Evolutionary conservation across 257 asterid genomes (phyloP).

Genomic region (Ophiorrhiza pumila): DNA sequence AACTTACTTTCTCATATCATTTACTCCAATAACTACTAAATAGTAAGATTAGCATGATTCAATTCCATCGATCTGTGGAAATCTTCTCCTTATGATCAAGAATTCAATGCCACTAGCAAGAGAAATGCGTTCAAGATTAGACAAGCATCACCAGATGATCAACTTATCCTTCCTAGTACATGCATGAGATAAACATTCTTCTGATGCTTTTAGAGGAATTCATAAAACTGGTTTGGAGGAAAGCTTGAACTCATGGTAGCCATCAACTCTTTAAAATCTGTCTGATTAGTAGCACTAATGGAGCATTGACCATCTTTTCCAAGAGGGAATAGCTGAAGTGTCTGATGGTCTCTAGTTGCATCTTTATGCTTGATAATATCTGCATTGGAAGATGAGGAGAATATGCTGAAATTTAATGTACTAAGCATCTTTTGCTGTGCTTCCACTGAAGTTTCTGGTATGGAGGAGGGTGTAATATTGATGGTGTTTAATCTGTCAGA

Average conservation of each 20-base stretch:
- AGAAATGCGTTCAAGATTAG: not conserved
- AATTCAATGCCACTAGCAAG: not conserved
- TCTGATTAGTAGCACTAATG: not conserved
- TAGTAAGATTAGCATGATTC: not conserved
- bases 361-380: not conserved
- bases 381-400: not conserved
- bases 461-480: constrained; percentile 8
- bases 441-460: constrained; percentile 3
- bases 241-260: constrained; percentile 10
- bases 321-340: constrained; percentile 56
- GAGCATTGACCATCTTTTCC: constrained; percentile 7
- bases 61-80: not conserved
- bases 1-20: not conserved
- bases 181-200: not conserved
- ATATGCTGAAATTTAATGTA: constrained; percentile 12
- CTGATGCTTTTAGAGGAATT: constrained; percentile 36
- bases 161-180: not conserved
- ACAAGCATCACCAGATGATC: not conserved
- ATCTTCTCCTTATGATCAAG: not conserved
- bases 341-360: constrained; percentile 17
- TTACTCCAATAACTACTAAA: not conserved
- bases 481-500: constrained; percentile 13
- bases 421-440: not conserved
- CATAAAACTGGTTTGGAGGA: constrained; percentile 41
- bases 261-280: constrained; percentile 20